Conservation (phyloP, 1,284 basidiomycete species). For the Gastroboletus turbinatus region DNA sequence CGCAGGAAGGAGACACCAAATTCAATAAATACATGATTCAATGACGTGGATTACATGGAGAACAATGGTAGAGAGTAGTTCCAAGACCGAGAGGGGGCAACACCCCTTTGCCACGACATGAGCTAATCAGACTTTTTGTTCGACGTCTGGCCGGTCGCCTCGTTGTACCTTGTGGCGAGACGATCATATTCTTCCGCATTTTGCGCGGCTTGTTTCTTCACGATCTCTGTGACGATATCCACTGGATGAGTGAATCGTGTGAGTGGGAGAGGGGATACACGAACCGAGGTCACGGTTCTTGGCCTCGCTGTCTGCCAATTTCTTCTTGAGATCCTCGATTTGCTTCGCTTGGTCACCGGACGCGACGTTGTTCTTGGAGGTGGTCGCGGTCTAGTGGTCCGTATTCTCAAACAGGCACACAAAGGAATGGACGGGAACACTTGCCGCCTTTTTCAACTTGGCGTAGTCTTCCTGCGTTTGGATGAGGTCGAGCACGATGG, state of each 20-base stretch:
- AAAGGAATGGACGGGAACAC: constrained; percentile 18
- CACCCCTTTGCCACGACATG: neutral
- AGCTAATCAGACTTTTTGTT: constrained; percentile 33
- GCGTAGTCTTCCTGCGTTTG: constrained; percentile 87
- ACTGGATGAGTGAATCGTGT: neutral
- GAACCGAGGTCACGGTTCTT: constrained; percentile 72
- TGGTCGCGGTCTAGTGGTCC: constrained; percentile 37
- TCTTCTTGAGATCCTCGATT: constrained; percentile 63
- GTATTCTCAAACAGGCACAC: neutral
- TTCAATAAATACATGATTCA: neutral
- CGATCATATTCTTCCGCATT: constrained; percentile 80
- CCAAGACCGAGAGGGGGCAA: neutral
- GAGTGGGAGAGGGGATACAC: constrained; percentile 21
- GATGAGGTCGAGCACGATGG: constrained; percentile 89
- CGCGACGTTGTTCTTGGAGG: constrained; percentile 35
- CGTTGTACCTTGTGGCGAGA: constrained; percentile 76
- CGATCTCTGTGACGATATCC: constrained; percentile 49
- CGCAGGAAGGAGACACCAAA: neutral
- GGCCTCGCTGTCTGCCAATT: constrained; percentile 45
- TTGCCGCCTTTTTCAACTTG: constrained; percentile 72
- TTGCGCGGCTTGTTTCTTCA: constrained; percentile 81
- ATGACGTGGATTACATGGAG: neutral
- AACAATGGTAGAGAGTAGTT: neutral
- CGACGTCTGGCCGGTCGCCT: constrained; percentile 53
- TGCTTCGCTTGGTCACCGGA: constrained; percentile 55